These are phyloP conservation scores for Neophaeococcomyces mojaviensis DNA, from an alignment of 2,329 filamentous ascomycete genomes.

Conservation along the genomic window DNA sequence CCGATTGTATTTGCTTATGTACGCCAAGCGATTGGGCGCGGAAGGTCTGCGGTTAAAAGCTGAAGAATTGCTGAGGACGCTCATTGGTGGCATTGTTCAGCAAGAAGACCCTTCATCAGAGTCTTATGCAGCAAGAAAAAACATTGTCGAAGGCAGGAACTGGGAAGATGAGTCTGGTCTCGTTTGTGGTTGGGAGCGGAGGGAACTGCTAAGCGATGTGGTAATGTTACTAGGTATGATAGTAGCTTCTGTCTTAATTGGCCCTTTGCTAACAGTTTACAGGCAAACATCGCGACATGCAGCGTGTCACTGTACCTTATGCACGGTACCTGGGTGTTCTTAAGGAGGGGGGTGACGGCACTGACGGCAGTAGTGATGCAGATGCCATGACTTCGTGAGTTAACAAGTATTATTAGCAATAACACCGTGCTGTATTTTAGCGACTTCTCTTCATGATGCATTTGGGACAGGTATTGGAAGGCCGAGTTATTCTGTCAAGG, in stretches of 20 bases:
- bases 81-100: slow-evolving; percentile 64
- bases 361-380: slow-evolving; percentile 23
- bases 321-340: slow-evolving; percentile 65
- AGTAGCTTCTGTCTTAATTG: slow-evolving; percentile 9
- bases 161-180: slow-evolving; percentile 63
- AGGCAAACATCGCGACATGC: slow-evolving; percentile 94
- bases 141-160: slow-evolving; percentile 44
- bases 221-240: slow-evolving; percentile 82
- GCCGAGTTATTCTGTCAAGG: too few relatives aligned
- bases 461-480: too few relatives aligned
- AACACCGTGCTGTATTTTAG: too few relatives aligned
- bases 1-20: slow-evolving; percentile 92
- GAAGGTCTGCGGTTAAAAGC: slow-evolving; percentile 84
- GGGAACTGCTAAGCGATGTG: slow-evolving; percentile 80
- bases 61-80: slow-evolving; percentile 76
- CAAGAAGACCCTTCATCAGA: slow-evolving; percentile 44
- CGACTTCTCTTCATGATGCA: too few relatives aligned
- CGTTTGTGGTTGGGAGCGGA: slow-evolving; percentile 84
- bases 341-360: slow-evolving; percentile 6
- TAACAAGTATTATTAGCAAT: neutral
- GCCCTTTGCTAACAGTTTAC: slow-evolving; percentile 30
- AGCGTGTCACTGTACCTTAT: slow-evolving; percentile 91
- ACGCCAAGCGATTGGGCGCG: slow-evolving; percentile 86
- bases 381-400: slow-evolving; percentile 21
- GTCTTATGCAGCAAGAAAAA: slow-evolving; percentile 36